Percentiles rank a stretch among this genome's conserved stretches.
phyloP scores from a whole-genome alignment of 2,329 filamentous ascomycete genomes.

The Colletotrichum plurivorum region DNA sequence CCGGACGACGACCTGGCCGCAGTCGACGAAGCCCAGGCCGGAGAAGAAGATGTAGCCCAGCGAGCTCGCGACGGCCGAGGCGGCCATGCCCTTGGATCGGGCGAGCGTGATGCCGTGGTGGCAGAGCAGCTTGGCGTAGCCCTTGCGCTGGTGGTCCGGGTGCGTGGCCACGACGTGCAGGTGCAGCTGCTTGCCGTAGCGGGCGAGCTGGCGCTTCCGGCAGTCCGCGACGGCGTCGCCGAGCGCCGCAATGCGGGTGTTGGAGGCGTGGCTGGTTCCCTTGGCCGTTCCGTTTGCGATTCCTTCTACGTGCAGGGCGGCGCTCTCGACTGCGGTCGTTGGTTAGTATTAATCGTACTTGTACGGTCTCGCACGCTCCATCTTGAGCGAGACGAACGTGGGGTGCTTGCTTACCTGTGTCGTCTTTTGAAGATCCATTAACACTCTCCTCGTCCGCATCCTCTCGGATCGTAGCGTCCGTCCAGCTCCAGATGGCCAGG shows the following conservation, averaged over 20 bases:
- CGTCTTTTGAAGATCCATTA: not conserved
- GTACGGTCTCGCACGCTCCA: not conserved
- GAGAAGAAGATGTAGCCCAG: constrained; percentile 13
- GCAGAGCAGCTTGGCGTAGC: constrained; percentile 6
- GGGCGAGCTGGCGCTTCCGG: not conserved
- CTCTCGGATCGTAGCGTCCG: not conserved
- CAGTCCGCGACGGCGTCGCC: not conserved
- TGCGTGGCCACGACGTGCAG: not conserved
- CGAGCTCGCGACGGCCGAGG: constrained; percentile 1
- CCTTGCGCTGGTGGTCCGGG: not conserved
- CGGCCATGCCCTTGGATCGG: not conserved
- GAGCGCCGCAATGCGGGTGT: not conserved
- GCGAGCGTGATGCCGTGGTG: constrained; percentile 1
- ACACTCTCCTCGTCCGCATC: not conserved
- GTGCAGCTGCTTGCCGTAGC: not conserved
- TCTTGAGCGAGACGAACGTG: not conserved
- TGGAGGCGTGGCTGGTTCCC: not conserved
- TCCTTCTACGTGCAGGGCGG: not conserved
- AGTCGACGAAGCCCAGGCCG: constrained; percentile 1
- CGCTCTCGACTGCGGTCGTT: not conserved
- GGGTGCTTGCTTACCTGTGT: not conserved
- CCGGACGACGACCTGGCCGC: not conserved
- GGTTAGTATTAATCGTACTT: not conserved
- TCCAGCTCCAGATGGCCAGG: not conserved
- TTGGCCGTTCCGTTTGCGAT: not conserved